These are phyloP conservation scores for Termitomyces bulborhizus DNA, from an alignment of 768 basidiomycete genomes.

Conservation along the genomic window DNA sequence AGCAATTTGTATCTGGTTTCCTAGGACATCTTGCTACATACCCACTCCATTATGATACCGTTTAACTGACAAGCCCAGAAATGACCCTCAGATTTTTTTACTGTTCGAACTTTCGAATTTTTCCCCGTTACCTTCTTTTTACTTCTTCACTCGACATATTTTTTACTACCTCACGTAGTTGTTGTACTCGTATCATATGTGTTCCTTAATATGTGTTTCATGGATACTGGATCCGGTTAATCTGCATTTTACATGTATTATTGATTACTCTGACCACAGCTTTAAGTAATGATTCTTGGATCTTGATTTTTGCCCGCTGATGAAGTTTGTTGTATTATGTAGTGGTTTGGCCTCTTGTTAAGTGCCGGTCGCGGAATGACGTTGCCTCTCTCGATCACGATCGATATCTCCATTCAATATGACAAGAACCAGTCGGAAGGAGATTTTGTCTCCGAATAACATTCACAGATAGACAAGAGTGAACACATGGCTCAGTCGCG, in stretches of 20 bases:
- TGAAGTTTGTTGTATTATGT: too few species aligned
- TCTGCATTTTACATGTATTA: background rate
- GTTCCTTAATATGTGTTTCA: background rate
- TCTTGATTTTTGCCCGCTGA: background rate
- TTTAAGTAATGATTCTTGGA: background rate
- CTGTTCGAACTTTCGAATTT: background rate
- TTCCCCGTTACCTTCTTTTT: background rate
- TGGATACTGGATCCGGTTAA: background rate
- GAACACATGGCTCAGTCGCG: too few species aligned
- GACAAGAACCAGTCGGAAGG: too few species aligned
- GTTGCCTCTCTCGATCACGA: too few species aligned
- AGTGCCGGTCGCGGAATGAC: too few species aligned
- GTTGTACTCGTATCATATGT: background rate
- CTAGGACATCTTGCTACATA: background rate
- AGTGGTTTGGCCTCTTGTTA: too few species aligned
- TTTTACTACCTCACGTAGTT: background rate
- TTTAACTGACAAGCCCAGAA: constrained; percentile 1
- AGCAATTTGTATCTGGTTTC: background rate
- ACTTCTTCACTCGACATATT: background rate
- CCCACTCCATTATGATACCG: constrained; percentile 13
- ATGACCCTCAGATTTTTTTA: too few species aligned
- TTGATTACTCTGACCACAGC: background rate
- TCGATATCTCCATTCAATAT: too few species aligned
- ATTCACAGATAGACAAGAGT: too few species aligned
- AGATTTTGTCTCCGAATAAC: too few species aligned